Conservation (phyloP, 2,329 filamentous ascomycete species). For the Raffaelea albimanens region DNA sequence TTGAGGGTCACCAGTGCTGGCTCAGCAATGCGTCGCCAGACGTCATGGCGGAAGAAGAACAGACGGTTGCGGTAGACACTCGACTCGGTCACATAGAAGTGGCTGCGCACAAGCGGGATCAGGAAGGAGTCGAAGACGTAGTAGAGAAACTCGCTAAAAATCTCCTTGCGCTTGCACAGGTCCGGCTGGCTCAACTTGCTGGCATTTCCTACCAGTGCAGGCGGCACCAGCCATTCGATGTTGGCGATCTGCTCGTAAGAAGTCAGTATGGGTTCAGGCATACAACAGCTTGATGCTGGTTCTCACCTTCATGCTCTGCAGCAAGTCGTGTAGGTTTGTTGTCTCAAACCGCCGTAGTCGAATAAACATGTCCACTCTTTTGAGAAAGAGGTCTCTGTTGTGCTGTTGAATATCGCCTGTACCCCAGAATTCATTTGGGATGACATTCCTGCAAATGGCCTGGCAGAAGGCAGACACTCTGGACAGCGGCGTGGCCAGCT, state of each 20-base stretch:
- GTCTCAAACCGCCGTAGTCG: constrained; percentile 71
- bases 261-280: neutral
- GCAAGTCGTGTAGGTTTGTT: constrained; percentile 67
- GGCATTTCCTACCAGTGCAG: constrained; percentile 24
- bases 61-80: constrained; percentile 68
- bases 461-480: constrained; percentile 82
- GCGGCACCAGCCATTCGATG: constrained; percentile 64
- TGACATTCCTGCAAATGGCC: constrained; percentile 59
- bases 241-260: constrained; percentile 44
- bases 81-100: constrained; percentile 94
- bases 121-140: constrained; percentile 88
- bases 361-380: constrained; percentile 69
- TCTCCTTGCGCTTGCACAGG: constrained; percentile 62
- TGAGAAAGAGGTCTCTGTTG: constrained; percentile 56
- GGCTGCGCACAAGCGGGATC: constrained; percentile 74
- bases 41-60: constrained; percentile 91
- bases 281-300: neutral
- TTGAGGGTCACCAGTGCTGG: constrained; percentile 62
- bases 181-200: constrained; percentile 58
- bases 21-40: constrained; percentile 71
- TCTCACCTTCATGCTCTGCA: constrained; percentile 64
- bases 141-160: constrained; percentile 80
- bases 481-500: constrained; percentile 56
- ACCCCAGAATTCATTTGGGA: constrained; percentile 73
- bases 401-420: constrained; percentile 35